Conservation (phyloP, 305 asterid genomes). For the Petunia hybrid region DNA sequence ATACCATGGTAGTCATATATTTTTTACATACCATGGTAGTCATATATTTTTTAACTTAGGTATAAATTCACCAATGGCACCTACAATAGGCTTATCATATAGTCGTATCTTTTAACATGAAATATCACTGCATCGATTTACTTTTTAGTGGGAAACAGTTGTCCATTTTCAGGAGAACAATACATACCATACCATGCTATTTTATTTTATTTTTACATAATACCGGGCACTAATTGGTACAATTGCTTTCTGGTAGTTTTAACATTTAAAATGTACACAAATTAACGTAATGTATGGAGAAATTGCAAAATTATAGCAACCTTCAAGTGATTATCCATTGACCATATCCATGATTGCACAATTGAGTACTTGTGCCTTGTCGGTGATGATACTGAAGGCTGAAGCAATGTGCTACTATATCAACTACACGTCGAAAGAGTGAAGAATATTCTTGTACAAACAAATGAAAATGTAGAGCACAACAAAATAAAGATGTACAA, state of each 20-base stretch:
- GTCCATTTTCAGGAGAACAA: not conserved
- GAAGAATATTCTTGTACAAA: conserved; percentile 28
- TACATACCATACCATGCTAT: not conserved
- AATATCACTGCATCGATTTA: too few relatives aligned
- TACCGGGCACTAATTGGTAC: not conserved
- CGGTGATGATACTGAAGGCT: not conserved
- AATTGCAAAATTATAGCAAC: not conserved
- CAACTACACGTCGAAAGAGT: not conserved
- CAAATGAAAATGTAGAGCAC: conserved; percentile 28
- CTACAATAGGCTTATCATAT: too few relatives aligned
- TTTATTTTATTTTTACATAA: not conserved
- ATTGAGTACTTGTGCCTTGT: not conserved
- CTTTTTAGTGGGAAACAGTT: not conserved
- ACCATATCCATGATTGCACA: not conserved
- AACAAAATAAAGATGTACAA: conserved; percentile 25
- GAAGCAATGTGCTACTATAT: not conserved
- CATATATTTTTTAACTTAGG: too few relatives aligned
- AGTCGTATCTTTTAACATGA: too few relatives aligned
- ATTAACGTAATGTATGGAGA: not conserved
- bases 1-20: too few relatives aligned
- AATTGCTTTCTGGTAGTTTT: not conserved
- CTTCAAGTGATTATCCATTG: not conserved
- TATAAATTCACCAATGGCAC: too few relatives aligned
- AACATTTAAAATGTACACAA: not conserved
- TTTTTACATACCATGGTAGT: too few relatives aligned